Evolutionary conservation across 2,329 filamentous ascomycete genomes (phyloP).

Genomic region (Botrytis tulipae): DNA sequence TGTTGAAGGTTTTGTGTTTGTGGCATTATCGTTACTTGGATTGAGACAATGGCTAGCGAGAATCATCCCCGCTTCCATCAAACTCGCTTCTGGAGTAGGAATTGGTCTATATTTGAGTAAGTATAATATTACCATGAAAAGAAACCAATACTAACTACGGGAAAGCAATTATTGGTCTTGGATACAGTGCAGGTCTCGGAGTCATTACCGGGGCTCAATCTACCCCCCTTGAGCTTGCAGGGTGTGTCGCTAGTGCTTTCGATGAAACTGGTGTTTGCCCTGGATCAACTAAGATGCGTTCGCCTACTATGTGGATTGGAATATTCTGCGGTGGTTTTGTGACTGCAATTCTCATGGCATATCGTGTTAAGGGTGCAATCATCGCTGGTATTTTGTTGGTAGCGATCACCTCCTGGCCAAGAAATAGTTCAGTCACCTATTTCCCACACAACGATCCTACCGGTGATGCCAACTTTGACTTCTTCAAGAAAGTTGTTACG

Average conservation of each 20-base stretch:
- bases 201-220: slow-evolving; percentile 65
- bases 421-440: slow-evolving; percentile 73
- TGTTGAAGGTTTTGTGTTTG: slow-evolving; percentile 83
- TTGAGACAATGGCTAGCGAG: slow-evolving; percentile 89
- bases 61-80: slow-evolving; percentile 79
- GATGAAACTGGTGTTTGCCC: slow-evolving; percentile 57
- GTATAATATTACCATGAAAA: background rate
- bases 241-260: slow-evolving; percentile 40
- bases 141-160: background rate
- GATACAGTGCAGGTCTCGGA: slow-evolving; percentile 80
- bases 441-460: slow-evolving; percentile 73
- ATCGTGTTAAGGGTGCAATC: slow-evolving; percentile 82
- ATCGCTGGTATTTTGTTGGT: slow-evolving; percentile 81
- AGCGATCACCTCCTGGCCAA: slow-evolving; percentile 85
- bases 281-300: slow-evolving; percentile 69
- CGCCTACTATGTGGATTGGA: slow-evolving; percentile 80
- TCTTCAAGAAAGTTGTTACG: slow-evolving; percentile 83
- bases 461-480: slow-evolving; percentile 72
- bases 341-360: slow-evolving; percentile 78
- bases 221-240: slow-evolving; percentile 73
- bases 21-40: slow-evolving; percentile 73
- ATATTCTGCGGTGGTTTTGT: slow-evolving; percentile 83
- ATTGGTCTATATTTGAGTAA: slow-evolving; percentile 68
- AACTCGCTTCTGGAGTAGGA: slow-evolving; percentile 80
- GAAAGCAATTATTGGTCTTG: slow-evolving; percentile 65